Evolutionary conservation across 2,329 filamentous ascomycete genomes (phyloP), one percentile per base, ranked within the genome.

Genomic region (Fusarium sp.): DNA sequence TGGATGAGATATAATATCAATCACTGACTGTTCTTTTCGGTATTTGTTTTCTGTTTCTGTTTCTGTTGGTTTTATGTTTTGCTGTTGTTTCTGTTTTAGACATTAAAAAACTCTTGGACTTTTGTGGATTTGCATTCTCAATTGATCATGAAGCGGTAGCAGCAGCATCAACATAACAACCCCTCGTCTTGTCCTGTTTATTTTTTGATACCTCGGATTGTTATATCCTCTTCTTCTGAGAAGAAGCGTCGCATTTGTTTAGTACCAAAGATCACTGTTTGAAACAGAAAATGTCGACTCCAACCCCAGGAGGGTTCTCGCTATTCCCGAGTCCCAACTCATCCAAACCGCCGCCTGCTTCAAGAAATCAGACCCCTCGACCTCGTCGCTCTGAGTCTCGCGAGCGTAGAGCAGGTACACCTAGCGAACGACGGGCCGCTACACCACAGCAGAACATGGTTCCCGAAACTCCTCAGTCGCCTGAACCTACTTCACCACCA

Each of bases 301-400:
- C 77, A 58, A 80, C 79, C 58, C 76, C 81, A 23, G 84, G 83
- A 75, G 83, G 84, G 62, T 87, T 88, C 77, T 88, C 86, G 63
- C 82, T 89, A 64, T 88, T 89, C 72, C 86, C 86, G 28, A 88
- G 81, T 69, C 82, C 85, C 23, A 84, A 77, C 69, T 58, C 75
- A 30, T 78, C 79, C n/a, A 78, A 72, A 30, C 74, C 77, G 9
- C 76, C 71, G 48, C 72, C 74, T 21, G 58, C 68, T 4, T 67
- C 69, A 19, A 73, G 84, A 67, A 84, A 79, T 64, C 82, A 83
- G 50, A 79, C 79, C 3, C 77, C 82, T n/a, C 77, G 78, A 55
- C 72, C 77, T 51, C 78, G 79, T 37, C 79, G 79, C 19, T 81
- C 79, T 18, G 78, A 77, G 57, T 81, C 79, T 13, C 74, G 74